These are phyloP conservation scores for Nakaseomyces glabratus DNA, from an alignment of 1,139 yeast species.

Conservation along the genomic window DNA sequence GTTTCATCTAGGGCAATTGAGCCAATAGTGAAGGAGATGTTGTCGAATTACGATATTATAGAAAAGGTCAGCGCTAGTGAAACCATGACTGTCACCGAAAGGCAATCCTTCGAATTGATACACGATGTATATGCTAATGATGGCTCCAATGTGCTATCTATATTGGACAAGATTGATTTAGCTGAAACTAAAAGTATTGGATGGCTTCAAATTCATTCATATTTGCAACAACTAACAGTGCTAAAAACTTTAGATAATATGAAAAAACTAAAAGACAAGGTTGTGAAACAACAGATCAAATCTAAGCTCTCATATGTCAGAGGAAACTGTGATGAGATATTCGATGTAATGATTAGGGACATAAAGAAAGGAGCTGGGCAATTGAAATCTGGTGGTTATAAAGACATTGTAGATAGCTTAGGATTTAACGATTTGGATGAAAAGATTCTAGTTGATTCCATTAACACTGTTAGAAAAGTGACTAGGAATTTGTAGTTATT, in stretches of 20 bases:
- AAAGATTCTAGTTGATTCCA: slow-evolving; percentile 8
- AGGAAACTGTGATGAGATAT: slow-evolving; percentile 18
- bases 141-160: slow-evolving; percentile 10
- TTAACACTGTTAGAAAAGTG: slow-evolving; percentile 18
- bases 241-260: slow-evolving; percentile 30
- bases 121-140: slow-evolving; percentile 16
- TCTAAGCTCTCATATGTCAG: slow-evolving; percentile 15
- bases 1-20: too few species aligned
- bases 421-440: slow-evolving; percentile 11
- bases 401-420: slow-evolving; percentile 10
- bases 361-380: slow-evolving; percentile 10
- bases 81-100: slow-evolving; percentile 15
- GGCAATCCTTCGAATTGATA: slow-evolving; percentile 19
- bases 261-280: slow-evolving; percentile 24
- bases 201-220: slow-evolving; percentile 15
- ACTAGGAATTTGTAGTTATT: slow-evolving; percentile 19
- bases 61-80: background rate
- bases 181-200: background rate
- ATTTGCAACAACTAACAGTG: slow-evolving; percentile 24
- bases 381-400: slow-evolving; percentile 9
- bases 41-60: background rate
- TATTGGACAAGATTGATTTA: slow-evolving; percentile 17
- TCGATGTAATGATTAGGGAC: slow-evolving; percentile 9
- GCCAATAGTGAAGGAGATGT: too few species aligned
- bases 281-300: slow-evolving; percentile 17